phyloP scores from a whole-genome alignment of 257 asterid genomes.

The Ajuga chamaepitys region DNA sequence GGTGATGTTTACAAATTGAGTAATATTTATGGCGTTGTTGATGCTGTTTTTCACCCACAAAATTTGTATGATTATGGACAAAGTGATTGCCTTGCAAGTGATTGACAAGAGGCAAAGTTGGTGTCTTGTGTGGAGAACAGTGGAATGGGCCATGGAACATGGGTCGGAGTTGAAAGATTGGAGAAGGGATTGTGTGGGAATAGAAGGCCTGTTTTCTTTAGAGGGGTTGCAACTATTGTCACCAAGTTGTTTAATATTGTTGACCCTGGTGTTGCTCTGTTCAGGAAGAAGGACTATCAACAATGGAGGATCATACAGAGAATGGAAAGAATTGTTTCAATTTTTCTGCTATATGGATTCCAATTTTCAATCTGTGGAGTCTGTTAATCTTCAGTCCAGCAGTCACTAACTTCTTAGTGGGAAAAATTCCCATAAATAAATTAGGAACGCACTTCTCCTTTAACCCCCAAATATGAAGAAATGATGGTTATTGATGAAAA shows the following conservation, averaged over 20 bases:
- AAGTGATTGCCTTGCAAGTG: constrained; percentile 24
- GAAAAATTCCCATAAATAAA: not conserved
- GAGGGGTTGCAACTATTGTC: no score
- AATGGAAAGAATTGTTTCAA: constrained; percentile 43
- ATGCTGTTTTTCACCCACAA: constrained; percentile 72
- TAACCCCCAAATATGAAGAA: no score
- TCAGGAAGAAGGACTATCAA: constrained; percentile 98
- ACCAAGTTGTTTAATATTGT: no score
- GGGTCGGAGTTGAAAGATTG: constrained; percentile 80
- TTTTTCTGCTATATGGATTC: not conserved
- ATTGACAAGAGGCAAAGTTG: constrained; percentile 18
- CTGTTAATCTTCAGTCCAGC: not conserved
- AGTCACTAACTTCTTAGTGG: not conserved
- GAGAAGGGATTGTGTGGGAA: no score
- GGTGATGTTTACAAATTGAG: constrained; percentile 65
- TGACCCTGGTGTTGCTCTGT: constrained; percentile 85
- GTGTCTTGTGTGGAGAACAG: constrained; percentile 63
- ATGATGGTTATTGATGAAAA: no score
- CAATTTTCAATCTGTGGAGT: not conserved
- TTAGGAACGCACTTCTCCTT: no score
- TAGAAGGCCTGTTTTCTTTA: no score
- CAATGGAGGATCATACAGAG: constrained; percentile 75
- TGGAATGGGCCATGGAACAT: constrained; percentile 74
- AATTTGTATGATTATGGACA: no score
- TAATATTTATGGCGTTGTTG: constrained; percentile 50